Evolutionary conservation across 2,329 filamentous ascomycete genomes (phyloP).

Genomic region (Onygenales sp.): DNA sequence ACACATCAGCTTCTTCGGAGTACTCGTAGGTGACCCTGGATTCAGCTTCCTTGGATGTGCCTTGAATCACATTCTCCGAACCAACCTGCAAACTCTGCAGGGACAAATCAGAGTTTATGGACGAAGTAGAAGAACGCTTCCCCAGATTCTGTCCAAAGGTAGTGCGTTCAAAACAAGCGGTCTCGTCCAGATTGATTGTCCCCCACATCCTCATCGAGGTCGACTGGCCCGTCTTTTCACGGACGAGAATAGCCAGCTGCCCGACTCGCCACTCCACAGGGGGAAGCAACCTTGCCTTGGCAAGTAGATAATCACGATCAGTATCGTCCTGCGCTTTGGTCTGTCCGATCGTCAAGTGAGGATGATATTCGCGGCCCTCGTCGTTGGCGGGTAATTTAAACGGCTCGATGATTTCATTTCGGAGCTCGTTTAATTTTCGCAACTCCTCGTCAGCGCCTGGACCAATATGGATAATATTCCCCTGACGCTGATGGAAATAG

Average conservation of each 20-base stretch:
- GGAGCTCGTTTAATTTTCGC: conserved; percentile 24
- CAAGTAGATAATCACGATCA: conserved; percentile 42
- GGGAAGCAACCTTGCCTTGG: conserved; percentile 44
- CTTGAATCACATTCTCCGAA: background rate
- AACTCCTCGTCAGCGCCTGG: conserved; percentile 3
- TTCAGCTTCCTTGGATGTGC: background rate
- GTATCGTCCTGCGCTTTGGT: conserved; percentile 38
- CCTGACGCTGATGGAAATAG: conserved; percentile 41
- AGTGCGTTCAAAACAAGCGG: background rate
- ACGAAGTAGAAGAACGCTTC: background rate
- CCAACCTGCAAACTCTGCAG: background rate
- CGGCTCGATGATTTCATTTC: conserved; percentile 24
- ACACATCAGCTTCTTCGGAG: conserved; percentile 14
- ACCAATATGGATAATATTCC: conserved; percentile 42
- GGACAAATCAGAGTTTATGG: background rate
- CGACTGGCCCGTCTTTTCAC: conserved; percentile 32
- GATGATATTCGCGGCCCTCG: conserved; percentile 23
- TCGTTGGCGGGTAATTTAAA: conserved; percentile 22
- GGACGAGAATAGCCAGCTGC: conserved; percentile 45
- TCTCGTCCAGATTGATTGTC: conserved; percentile 24
- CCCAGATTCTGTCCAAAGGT: background rate
- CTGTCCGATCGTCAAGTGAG: conserved; percentile 55
- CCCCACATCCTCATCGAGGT: conserved; percentile 51
- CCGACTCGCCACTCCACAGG: conserved; percentile 40
- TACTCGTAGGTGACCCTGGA: conserved; percentile 21